Base-by-base conservation (phyloP, 106 monocot species). In the Dendrobium chrysotoxum region DNA sequence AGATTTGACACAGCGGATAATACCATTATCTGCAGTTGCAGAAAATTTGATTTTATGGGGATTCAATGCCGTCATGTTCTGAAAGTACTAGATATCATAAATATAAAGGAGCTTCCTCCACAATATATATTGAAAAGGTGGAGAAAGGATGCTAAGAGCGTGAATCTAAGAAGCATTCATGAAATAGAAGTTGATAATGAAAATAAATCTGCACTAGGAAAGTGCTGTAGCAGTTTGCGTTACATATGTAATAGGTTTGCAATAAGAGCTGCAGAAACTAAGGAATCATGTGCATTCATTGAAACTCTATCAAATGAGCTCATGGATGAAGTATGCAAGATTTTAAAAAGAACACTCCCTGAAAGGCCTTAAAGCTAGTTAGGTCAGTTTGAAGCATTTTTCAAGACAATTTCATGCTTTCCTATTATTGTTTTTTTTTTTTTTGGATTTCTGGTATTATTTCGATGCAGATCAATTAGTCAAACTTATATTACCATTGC, bases 281-380 rank as follows among this genome's bases (percentile, higher is more conserved):
- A 65, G 28, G 84, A 87, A 20, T 79, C 87, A 4, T 84, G 82
- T 66, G 46, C 38, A 31, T 84, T 81, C 25, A 46, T 87, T 11
- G 79, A 83, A 76, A 82, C 75, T 76, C n/a, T 84, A 7, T 84
- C 84, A 25, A 79, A 82, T 78, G 84, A 84, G 40, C 84, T 84
- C 74, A 84, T 87, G 84, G 79, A 81, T 40, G 84, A 84, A 79
- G 78, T 87, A 23, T 75, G 53, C 87, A 78, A 79, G 54, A 82
- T 87, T 68, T 42, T 84, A 67, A 75, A 75, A 53, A 57, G 42
- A 41, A 68, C 75, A 28, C 79, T 75, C 15, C 84, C 84, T 54
- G 79, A 79, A 31, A 79, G 71, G 68, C 79, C 70, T 79, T 25
- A 67, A 35, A 40, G 68, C 40, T 79, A 25, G 5, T 54, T 75